Evolutionary conservation across 768 basidiomycete genomes (phyloP).

Genomic region (Termitomyces heimii): DNA sequence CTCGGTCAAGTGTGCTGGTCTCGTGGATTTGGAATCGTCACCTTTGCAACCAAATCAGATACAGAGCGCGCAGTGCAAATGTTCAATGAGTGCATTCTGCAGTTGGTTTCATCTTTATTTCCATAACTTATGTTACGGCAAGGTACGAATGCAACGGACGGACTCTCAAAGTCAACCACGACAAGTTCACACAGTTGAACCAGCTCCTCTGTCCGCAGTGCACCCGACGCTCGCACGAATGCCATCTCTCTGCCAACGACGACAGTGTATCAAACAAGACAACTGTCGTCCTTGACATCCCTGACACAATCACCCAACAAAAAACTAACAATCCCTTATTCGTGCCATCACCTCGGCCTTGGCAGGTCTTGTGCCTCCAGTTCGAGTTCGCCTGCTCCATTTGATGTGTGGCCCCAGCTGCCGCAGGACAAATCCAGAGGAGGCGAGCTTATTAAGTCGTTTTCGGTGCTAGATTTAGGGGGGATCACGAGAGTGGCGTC

Average conservation of each 20-base stretch:
- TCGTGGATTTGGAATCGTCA: slow-evolving; percentile 88
- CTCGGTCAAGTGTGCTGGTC: slow-evolving; percentile 85
- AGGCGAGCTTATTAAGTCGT: too few species aligned
- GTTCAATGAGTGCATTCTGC: too few species aligned
- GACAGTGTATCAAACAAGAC: background rate
- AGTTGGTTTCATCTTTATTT: too few species aligned
- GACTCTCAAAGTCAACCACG: too few species aligned
- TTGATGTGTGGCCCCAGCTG: background rate
- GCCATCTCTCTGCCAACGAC: background rate
- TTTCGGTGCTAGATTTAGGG: too few species aligned
- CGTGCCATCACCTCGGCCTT: too few species aligned
- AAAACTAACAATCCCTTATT: background rate
- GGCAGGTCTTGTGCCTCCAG: too few species aligned
- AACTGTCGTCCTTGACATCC: background rate
- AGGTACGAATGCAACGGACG: slow-evolving; percentile 72
- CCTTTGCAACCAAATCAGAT: slow-evolving; percentile 80
- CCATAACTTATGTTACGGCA: background rate
- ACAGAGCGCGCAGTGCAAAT: too few species aligned
- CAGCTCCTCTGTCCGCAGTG: too few species aligned
- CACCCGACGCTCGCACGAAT: background rate
- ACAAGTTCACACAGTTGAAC: too few species aligned
- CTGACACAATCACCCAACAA: background rate
- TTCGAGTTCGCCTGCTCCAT: too few species aligned
- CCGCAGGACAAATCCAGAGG: background rate
- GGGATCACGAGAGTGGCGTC: background rate